Base-by-base conservation (phyloP, 306 rosid genomes). In the Mimosa bimucronata region DNA sequence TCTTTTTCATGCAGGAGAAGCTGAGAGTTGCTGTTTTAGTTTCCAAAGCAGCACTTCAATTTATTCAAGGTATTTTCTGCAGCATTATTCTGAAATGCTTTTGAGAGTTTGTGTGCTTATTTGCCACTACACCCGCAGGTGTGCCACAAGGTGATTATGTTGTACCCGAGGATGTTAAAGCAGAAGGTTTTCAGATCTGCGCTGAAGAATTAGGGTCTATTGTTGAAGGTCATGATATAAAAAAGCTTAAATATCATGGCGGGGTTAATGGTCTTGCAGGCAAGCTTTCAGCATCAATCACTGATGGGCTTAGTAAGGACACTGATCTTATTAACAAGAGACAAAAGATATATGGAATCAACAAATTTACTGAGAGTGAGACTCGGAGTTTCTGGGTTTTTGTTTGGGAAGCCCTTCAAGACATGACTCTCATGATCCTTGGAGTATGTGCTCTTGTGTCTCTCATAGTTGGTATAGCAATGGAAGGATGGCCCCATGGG, bases 321-420 rank as follows among this genome's bases (percentile, higher is more conserved):
- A 0, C 76, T 28, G 86, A 89, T 71, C 79, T 75, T 16, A 85
- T 83, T 37, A 74, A 73, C 29, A 83, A 68, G 66, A 90, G 97
- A 87, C 88, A 81, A 66, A 78, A 84, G 74, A 44, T 91, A 37
- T 94, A 79, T 77, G 98, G 98, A 78, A 83, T 92, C 72, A 94
- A 94, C 66, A 92, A 90, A 81, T 94, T 94, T 76, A 76, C 91
- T 10, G 98, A 94, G 88, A 89, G 90, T 46, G 87, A 79, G 79
- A 80, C 38, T 16, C 79, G 85, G 78, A 88, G 98, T 80, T 92
- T 94, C 88, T 92, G 86, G 87, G 73, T 94, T 78, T 94, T 94
- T 83, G 97, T 92, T 83, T 92, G 97, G 97, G 98, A 94, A 90
- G 97, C 98, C 69, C 94, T 94, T 77, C 97, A 94, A 29, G 98